Percentiles rank a stretch among this genome's conserved stretches.
Evolutionary conservation across 345 rosid genomes (phyloP).

Genomic region (Reutealis trisperma): DNA sequence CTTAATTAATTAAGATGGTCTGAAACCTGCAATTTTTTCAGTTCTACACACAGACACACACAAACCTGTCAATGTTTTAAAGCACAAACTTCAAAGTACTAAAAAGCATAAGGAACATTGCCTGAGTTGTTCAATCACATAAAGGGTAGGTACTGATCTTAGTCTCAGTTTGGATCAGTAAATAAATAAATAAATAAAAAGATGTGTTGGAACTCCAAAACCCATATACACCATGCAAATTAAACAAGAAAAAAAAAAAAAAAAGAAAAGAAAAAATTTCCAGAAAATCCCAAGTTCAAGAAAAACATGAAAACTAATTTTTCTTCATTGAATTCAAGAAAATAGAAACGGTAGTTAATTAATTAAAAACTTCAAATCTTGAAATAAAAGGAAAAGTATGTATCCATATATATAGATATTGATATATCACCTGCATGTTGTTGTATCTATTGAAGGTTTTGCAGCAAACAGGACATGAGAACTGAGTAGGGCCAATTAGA

Average conservation of each 20-base stretch:
- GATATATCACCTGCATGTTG: conserved; percentile 83
- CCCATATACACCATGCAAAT: conserved; percentile 37
- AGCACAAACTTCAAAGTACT: conserved; percentile 65
- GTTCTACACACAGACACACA: conserved; percentile 11
- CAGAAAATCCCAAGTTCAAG: not conserved
- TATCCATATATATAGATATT: no score
- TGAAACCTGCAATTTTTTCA: conserved; percentile 34
- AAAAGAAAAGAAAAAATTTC: conserved; percentile 2
- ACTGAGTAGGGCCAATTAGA: conserved; percentile 96
- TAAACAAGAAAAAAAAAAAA: conserved; percentile 1
- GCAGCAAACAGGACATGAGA: conserved; percentile 97
- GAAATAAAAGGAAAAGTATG: not conserved
- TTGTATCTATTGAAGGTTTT: conserved; percentile 96
- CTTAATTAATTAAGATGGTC: conserved; percentile 2
- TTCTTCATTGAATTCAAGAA: conserved; percentile 1
- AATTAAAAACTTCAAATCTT: conserved; percentile 12
- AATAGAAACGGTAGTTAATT: not conserved
- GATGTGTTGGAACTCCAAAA: conserved; percentile 27
- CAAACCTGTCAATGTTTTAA: conserved; percentile 20
- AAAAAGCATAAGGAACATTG: conserved; percentile 70
- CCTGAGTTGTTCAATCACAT: conserved; percentile 64
- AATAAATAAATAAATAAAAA: not conserved
- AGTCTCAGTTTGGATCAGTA: conserved; percentile 55
- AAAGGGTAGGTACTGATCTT: conserved; percentile 43
- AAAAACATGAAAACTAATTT: not conserved